Conservation (phyloP, 2,329 filamentous ascomycete species). For the Pseudogymnoascus sp. region DNA sequence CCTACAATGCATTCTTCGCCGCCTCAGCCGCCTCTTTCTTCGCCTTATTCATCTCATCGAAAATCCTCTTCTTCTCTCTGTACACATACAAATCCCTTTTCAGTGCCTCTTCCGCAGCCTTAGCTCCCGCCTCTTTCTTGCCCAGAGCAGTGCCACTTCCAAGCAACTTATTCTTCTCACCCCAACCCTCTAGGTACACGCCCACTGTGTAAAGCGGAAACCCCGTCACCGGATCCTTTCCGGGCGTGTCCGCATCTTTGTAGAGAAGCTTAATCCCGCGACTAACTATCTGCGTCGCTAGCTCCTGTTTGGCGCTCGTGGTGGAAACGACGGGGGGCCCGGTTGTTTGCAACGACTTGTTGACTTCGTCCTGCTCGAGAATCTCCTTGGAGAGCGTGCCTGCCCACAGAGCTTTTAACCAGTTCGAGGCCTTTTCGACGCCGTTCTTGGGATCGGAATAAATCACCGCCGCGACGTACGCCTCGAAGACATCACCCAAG, state of each 20-base stretch:
- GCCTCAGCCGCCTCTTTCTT: conserved; percentile 18
- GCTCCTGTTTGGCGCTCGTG: conserved; percentile 43
- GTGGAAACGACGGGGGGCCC: not conserved
- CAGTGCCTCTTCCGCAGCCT: conserved; percentile 58
- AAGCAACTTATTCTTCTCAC: conserved; percentile 54
- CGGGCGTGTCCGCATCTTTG: conserved; percentile 45
- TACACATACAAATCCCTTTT: conserved; percentile 50
- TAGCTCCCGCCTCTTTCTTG: conserved; percentile 63
- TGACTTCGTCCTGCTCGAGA: conserved; percentile 27
- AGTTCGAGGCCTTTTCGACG: conserved; percentile 52
- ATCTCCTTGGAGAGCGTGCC: conserved; percentile 54
- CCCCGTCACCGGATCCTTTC: conserved; percentile 46
- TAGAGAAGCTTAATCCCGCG: conserved; percentile 54
- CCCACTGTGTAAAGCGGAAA: conserved; percentile 56
- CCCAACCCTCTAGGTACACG: conserved; percentile 61
- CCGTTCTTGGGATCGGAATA: conserved; percentile 59
- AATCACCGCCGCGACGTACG: conserved; percentile 76
- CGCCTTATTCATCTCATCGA: conserved; percentile 32
- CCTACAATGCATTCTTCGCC: not conserved
- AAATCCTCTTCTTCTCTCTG: conserved; percentile 39
- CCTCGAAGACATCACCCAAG: conserved; percentile 81
- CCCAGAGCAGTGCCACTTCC: conserved; percentile 56
- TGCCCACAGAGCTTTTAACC: conserved; percentile 71
- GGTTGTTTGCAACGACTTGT: not conserved
- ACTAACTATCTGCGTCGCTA: conserved; percentile 42